phyloP scores from a whole-genome alignment of 2,329 filamentous ascomycete genomes.

The Fonsecaea pugnacius region DNA sequence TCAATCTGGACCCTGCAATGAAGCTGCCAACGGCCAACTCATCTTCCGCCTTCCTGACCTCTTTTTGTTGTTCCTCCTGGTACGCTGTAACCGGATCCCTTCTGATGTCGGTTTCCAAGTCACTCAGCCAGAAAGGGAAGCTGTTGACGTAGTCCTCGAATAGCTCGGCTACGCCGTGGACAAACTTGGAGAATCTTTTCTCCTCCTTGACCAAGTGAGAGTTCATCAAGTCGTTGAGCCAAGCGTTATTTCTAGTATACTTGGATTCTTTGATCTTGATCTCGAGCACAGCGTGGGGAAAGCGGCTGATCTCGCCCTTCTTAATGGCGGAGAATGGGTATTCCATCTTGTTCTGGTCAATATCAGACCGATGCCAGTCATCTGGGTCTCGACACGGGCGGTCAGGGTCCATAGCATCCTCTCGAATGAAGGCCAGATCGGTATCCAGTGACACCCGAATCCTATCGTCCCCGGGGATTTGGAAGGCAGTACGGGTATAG shows the following conservation, averaged over 20 bases:
- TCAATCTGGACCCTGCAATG: conserved; percentile 59
- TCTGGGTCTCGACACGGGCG: conserved; percentile 87
- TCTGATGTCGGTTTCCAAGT: conserved; percentile 90
- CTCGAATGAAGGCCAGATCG: conserved; percentile 81
- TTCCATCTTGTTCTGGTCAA: conserved; percentile 79
- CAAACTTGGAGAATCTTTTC: conserved; percentile 93
- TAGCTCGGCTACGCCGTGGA: conserved; percentile 86
- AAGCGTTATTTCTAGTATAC: conserved; percentile 71
- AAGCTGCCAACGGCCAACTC: conserved; percentile 89
- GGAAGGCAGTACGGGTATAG: conserved; percentile 92
- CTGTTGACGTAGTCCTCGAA: conserved; percentile 97
- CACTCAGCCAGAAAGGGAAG: conserved; percentile 92
- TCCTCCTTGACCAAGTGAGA: conserved; percentile 90
- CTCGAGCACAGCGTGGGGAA: conserved; percentile 88
- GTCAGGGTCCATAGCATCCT: conserved; percentile 74
- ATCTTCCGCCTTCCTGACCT: conserved; percentile 79
- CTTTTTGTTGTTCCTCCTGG: conserved; percentile 84
- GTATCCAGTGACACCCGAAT: conserved; percentile 93
- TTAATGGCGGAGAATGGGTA: conserved; percentile 88
- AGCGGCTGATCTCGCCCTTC: conserved; percentile 86
- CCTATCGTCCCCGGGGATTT: conserved; percentile 88
- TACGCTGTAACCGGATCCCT: conserved; percentile 90
- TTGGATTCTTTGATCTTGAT: conserved; percentile 79
- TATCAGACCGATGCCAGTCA: conserved; percentile 89
- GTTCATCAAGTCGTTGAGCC: conserved; percentile 88